phyloP scores from a whole-genome alignment of 2,329 filamentous ascomycete genomes.

The Clarireedia sp. region DNA sequence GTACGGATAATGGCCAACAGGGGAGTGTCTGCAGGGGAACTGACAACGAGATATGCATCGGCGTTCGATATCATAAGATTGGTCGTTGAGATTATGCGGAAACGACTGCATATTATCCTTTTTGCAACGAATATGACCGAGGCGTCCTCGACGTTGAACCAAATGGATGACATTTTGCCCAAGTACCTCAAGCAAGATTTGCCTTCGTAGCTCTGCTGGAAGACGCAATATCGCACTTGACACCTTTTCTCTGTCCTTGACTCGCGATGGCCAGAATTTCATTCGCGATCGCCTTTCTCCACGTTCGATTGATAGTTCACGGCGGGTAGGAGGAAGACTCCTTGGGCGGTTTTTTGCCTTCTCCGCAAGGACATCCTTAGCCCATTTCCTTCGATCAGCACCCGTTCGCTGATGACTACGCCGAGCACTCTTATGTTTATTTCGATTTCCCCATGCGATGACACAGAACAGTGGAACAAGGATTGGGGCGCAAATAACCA shows the following conservation, averaged over 20 bases:
- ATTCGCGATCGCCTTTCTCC: not conserved
- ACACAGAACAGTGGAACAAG: not conserved
- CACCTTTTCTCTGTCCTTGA: not conserved
- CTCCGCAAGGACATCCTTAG: not conserved
- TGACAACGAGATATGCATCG: not conserved
- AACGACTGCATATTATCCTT: not conserved
- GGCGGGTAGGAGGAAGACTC: not conserved
- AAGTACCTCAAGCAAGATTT: not conserved
- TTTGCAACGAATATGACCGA: not conserved
- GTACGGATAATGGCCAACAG: not conserved
- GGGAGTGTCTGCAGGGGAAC: not conserved
- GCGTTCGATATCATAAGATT: not conserved
- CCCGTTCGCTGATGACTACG: no score
- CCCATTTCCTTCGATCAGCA: not conserved
- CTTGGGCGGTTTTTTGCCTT: not conserved
- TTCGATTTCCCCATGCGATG: no score
- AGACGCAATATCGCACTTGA: not conserved
- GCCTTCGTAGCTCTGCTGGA: not conserved
- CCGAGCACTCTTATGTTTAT: no score
- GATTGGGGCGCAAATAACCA: not conserved
- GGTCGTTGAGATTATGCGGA: not conserved
- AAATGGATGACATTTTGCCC: not conserved
- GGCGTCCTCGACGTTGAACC: not conserved
- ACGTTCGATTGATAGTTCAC: not conserved
- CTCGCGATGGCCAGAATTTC: no score